Base-by-base conservation (phyloP, 1,139 yeast species). In the Candida sojae region DNA sequence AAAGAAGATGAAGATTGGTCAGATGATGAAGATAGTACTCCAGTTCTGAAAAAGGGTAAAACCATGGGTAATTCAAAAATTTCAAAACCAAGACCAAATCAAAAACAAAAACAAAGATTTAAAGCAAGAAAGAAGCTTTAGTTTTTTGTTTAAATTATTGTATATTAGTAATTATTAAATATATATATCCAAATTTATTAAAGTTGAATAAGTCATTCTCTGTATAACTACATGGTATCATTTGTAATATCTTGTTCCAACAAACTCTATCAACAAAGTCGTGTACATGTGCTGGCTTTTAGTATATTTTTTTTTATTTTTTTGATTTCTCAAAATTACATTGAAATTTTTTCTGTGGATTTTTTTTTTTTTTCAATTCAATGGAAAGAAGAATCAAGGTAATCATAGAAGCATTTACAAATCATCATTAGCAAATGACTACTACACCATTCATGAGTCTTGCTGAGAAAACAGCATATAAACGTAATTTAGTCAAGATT, bases 61-160 rank as follows among this genome's bases (percentile, higher is more conserved):
- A 43, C 48, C 36, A 49, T 52, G 31, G 52, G 57, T 38, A 69
- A 64, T 40, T 52, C 68, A 13, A 67, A 58, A 50, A 59, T 73
- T 21, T 53, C 66, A 12, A 74, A 74, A 59, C 79, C 79, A 25
- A 17, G 21, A 17, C 3, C 21, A 17, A 17, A 17, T 53, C 66
- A 25, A 17, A 17, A 17, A 17, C 21, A 17, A 17, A 70, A 72
- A 59, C 77, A 71, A 54, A 80, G 78, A 57, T 80, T 80, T 57
- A 80, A 79, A 66, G 79, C 86, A 26, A 77, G 77, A 59, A 82
- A 79, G 75, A 83, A 82, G 76, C 72, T 82, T 26, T 43, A 39
- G 30, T 11, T 26, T 17, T 17, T 17, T 17, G 21, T 17, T 17
- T 17, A 3, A 17, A 17, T 17, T 17, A 17, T 17, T 17, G 21